Conservation (phyloP, 192 early-diverging fungal species). For the Gamsiella multidivaricata region DNA sequence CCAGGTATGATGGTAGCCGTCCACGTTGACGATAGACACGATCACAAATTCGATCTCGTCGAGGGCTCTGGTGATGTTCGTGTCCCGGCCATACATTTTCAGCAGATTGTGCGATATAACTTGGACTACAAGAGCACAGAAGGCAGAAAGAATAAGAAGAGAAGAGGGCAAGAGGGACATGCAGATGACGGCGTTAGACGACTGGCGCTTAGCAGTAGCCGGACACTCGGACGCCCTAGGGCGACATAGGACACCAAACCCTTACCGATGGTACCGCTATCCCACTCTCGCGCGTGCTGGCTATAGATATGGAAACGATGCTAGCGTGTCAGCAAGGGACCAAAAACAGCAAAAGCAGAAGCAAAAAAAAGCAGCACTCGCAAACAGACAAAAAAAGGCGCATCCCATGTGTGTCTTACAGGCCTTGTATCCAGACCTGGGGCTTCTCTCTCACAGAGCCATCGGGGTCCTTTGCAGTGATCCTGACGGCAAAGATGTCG, state of each 20-base stretch:
- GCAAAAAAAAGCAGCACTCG: too few relatives aligned
- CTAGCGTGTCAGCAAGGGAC: too few relatives aligned
- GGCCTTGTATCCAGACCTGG: slow-evolving; percentile 50
- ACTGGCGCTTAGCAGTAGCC: too few relatives aligned
- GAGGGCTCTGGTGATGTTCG: slow-evolving; percentile 44
- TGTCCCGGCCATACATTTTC: slow-evolving; percentile 46
- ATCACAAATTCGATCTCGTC: slow-evolving; percentile 64
- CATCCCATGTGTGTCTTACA: too few relatives aligned
- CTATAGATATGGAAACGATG: too few relatives aligned
- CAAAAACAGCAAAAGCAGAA: not conserved
- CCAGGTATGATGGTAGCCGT: slow-evolving; percentile 67
- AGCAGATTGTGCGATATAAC: slow-evolving; percentile 58
- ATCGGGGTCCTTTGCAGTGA: slow-evolving; percentile 53
- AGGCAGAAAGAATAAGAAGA: too few relatives aligned
- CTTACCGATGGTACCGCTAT: slow-evolving; percentile 52
- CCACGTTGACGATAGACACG: slow-evolving; percentile 67
- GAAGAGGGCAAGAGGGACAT: too few relatives aligned
- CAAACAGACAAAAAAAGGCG: too few relatives aligned
- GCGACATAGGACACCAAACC: too few relatives aligned
- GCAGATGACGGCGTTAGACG: too few relatives aligned
- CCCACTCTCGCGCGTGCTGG: slow-evolving; percentile 71
- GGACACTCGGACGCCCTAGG: too few relatives aligned
- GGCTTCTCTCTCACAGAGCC: slow-evolving; percentile 40
- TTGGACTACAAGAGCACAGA: slow-evolving; percentile 47
- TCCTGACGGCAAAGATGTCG: slow-evolving; percentile 67